phyloP scores from a whole-genome alignment of 257 asterid genomes.

The Nicotiana tomentosiformis region DNA sequence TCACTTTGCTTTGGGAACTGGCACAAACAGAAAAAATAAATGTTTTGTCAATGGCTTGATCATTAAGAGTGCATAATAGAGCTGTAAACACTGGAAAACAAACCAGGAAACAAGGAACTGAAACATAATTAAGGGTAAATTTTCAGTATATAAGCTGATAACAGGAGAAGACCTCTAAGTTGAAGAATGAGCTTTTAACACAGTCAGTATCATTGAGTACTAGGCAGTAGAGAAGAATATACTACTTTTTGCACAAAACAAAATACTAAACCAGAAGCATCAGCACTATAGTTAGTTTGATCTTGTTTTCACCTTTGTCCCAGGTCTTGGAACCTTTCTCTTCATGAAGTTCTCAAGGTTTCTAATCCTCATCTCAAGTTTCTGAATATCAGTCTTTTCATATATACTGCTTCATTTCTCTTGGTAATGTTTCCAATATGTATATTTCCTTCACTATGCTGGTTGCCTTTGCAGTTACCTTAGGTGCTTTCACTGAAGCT shows the following conservation, averaged over 20 bases:
- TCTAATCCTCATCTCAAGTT: constrained; percentile 5
- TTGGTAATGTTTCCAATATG: too few relatives aligned
- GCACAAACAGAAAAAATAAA: too few relatives aligned
- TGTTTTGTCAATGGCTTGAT: too few relatives aligned
- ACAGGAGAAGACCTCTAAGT: too few relatives aligned
- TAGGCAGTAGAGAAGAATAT: not conserved
- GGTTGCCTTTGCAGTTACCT: too few relatives aligned
- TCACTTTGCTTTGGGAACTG: too few relatives aligned
- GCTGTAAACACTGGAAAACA: not conserved
- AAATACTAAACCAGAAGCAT: not conserved
- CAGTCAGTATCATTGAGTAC: not conserved
- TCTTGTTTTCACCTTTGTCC: not conserved
- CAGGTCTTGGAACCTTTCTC: not conserved
- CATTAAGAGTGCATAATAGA: too few relatives aligned
- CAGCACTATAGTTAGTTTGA: not conserved
- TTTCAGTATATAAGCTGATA: not conserved
- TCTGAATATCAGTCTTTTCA: not conserved
- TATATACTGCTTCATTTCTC: too few relatives aligned
- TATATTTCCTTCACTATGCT: too few relatives aligned
- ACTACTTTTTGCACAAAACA: not conserved
- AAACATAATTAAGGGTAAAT: not conserved
- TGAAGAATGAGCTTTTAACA: not conserved
- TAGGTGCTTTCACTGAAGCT: not conserved
- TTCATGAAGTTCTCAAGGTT: not conserved
- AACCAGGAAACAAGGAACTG: not conserved